Evolutionary conservation across 2,329 filamentous ascomycete species (phyloP).

Genomic region (Pseudogymnoascus sp.): DNA sequence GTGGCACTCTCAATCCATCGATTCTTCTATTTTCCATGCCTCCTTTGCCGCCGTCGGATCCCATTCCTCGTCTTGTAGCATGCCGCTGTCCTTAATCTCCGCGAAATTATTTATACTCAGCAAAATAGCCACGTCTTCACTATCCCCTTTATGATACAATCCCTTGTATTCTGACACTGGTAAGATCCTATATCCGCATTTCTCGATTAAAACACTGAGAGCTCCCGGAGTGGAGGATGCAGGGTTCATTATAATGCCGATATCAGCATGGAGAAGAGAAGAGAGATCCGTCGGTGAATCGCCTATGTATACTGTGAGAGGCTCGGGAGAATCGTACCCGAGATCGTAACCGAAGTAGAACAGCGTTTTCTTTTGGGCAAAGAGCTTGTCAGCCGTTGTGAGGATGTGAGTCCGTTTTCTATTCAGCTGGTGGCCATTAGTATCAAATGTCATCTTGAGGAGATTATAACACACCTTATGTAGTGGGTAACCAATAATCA

Average conservation of each 20-base stretch:
- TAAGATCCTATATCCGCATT: constrained; percentile 15
- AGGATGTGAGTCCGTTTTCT: background rate
- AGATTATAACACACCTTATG: background rate
- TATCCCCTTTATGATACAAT: constrained; percentile 13
- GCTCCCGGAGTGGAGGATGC: background rate
- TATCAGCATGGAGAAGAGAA: constrained; percentile 19
- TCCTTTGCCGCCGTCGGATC: background rate
- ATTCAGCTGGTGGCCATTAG: constrained; percentile 9
- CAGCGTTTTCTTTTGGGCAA: constrained; percentile 17
- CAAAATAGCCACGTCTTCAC: constrained; percentile 9
- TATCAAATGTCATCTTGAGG: constrained; percentile 18
- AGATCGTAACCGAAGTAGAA: background rate
- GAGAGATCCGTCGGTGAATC: constrained; percentile 26
- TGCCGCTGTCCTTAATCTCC: constrained; percentile 17
- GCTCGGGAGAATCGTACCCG: background rate
- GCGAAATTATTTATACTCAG: constrained; percentile 18
- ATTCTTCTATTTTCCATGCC: background rate
- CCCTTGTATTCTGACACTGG: constrained; percentile 14
- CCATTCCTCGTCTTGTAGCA: background rate
- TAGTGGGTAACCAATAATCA: background rate
- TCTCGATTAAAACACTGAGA: constrained; percentile 11
- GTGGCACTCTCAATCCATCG: background rate
- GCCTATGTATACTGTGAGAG: constrained; percentile 21
- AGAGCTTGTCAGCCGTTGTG: constrained; percentile 21
- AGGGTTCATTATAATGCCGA: constrained; percentile 19